Evolutionary conservation across 352 stramenopile genomes (phyloP), one percentile per base, ranked within the genome.

Genomic region (Pythium brachiatum): DNA sequence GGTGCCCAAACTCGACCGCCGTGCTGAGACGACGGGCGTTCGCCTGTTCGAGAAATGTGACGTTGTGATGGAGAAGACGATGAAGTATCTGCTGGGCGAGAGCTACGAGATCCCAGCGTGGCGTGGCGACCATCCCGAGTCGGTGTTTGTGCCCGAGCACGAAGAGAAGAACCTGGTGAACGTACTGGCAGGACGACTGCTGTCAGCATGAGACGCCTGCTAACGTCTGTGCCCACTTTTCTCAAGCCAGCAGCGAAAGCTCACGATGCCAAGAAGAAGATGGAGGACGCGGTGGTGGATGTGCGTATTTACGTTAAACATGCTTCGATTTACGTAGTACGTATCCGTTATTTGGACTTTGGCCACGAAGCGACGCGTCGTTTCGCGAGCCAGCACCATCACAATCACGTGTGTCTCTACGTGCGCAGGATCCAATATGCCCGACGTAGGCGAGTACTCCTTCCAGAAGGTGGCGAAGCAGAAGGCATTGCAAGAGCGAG

Each of bases 141-240:
- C 66, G 6, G 70, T 89, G 25, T 92, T 92, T 76, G 69, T 81
- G 18, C 83, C 80, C 6, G 84, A 92, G 59, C 74, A 90, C 50
- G 82, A 90, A 68, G 83, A 86, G 25, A 75, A 74, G 60, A 88
- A 79, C 62, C 74, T 94, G 32, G 79, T 92, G 20, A 92, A 94
- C 60, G 82, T 94, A 8, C 73, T 94, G 3, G 83, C 80, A n/a
- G 84, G 84, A 0, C 64, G 76, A 0, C 53, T 88, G 21, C 38
- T 83, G 15, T 72, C 78, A 20, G 88, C 68, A 72, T 70, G 53
- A 64, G 16, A 11, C 43, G 21, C 34, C n/a, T n/a, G n/a, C n/a
- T n/a, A n/a, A n/a, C n/a, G n/a, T n/a, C n/a, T n/a, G n/a, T n/a
- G n/a, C n/a, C n/a, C 4, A 36, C 4, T 7, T 36, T 36, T 12